Evolutionary conservation across 2,329 filamentous ascomycete species (phyloP), one percentile per base, ranked within the genome.

Genomic region (Colletotrichum gigasporum): DNA sequence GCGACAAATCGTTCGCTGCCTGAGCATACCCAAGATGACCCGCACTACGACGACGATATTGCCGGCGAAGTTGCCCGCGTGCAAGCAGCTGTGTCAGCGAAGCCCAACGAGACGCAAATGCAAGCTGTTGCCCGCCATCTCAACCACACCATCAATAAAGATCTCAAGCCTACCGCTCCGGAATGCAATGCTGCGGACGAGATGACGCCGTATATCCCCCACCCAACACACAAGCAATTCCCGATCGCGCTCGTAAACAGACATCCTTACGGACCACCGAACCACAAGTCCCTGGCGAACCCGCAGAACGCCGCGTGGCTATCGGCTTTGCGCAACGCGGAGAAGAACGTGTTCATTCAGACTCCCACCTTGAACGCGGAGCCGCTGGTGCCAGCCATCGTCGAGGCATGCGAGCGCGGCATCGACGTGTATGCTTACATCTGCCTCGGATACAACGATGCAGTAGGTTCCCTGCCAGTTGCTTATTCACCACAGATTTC

Each of bases 281-380:
- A 87, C 68, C 86, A 90, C 59, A 79, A 81, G 16, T 87, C 84
- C 16, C 78, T 88, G 2, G 80, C 84, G 50, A 89, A 88, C 2
- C 92, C 92, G 0, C 92, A 95, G 69, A 94, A 95, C 69, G 90
- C 89, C 51, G 90, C 89, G 0, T 94, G 90, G 85, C 77, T 94
- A 0, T 90, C 90, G 0, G 85, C 89, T 1, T 82, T 94, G 7
- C 82, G 87, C 1, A 85, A 93, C 69, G 91, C 91, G 0, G 75
- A 81, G 56, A 78, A 78, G 11, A 83, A 78, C 26, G 84, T 94
- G n/a, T 93, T 94, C 70, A 93, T 95, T 62, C 91, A 94, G 73
- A 90, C 90, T 0, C 92, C 92, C 0, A 90, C 92, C 20, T 82
- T 95, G 35, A 95, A 95, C 70, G 91, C 91, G 1, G 85, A 86